Percentiles rank a stretch among this genome's conserved stretches.
These are phyloP conservation scores for Pouteria campechiana DNA, from an alignment of 179 eudicot genomes.

Conservation along the genomic window DNA sequence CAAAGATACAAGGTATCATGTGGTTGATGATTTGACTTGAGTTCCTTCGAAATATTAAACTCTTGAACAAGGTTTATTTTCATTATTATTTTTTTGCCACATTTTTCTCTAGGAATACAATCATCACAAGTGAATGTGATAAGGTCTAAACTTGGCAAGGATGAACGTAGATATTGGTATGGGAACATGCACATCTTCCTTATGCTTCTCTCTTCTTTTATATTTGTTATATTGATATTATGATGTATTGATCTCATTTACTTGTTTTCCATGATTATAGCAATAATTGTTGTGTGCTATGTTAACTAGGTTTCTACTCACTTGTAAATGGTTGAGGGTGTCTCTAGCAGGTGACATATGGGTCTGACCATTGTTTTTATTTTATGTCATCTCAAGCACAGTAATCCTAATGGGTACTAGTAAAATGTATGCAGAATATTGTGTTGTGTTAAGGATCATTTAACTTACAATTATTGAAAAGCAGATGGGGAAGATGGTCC, in stretches of 20 bases:
- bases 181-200: no score
- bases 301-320: neutral
- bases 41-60: neutral
- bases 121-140: conserved; percentile 4
- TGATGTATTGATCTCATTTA: no score
- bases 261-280: no score
- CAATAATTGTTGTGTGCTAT: neutral
- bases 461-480: no score
- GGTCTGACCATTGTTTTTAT: no score
- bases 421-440: no score
- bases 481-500: no score
- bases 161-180: conserved; percentile 12
- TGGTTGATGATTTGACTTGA: neutral
- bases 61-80: neutral
- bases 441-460: no score
- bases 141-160: conserved; percentile 3
- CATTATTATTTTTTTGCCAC: neutral
- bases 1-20: conserved; percentile 1
- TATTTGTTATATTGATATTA: no score
- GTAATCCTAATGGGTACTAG: no score
- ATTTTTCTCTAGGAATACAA: conserved; percentile 2
- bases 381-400: no score
- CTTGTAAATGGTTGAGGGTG: neutral
- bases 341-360: neutral
- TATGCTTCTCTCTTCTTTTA: no score